Evolutionary conservation across 2,329 filamentous ascomycete genomes (phyloP), one percentile per base, ranked within the genome.

Genomic region (Penicillium occitanis): DNA sequence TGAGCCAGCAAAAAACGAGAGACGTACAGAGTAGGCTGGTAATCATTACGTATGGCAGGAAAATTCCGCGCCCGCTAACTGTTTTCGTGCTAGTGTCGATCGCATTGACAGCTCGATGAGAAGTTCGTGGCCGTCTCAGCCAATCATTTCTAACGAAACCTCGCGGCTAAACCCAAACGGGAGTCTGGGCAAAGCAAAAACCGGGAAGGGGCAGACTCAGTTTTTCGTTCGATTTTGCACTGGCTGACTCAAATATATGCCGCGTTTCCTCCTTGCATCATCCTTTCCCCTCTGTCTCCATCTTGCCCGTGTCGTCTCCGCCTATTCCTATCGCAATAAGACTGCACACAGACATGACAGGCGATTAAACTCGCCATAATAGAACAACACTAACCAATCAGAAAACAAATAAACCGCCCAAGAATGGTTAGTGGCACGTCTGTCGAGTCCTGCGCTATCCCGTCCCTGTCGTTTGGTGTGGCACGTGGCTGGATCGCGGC

Each of bases 401-500:
- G 28, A 30, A 44, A n/a, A 44, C 42, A n/a, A 48, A 48, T 48
- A 48, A 22, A 5, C 10, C 3, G 7, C 25, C 50, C 53, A 37
- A 57, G 53, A 57, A 57, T 57, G 53, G 53, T 57, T 57, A 57
- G 53, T 57, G 53, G 53, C 53, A 40, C 40, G 22, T 22, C 19
- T 25, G 58, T 61, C 58, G 28, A 37, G 13, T 37, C 61, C 48
- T 53, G 60, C 60, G 60, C 60, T 53, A 37, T 62, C 30, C 51
- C 61, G 35, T 63, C 40, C 50, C 51, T 57, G 53, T 64, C 63
- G 22, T 33, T 46, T 64, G 61, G 48, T 40, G 61, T 40, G 50
- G 62, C 62, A 64, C 62, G 62, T 64, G 62, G 62, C 51, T 57
- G 51, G 40, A 58, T 57, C 51, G 62, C 62, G 62, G 50, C 51